phyloP scores from a whole-genome alignment of 345 rosid genomes.

The Anastatica hierochuntica region DNA sequence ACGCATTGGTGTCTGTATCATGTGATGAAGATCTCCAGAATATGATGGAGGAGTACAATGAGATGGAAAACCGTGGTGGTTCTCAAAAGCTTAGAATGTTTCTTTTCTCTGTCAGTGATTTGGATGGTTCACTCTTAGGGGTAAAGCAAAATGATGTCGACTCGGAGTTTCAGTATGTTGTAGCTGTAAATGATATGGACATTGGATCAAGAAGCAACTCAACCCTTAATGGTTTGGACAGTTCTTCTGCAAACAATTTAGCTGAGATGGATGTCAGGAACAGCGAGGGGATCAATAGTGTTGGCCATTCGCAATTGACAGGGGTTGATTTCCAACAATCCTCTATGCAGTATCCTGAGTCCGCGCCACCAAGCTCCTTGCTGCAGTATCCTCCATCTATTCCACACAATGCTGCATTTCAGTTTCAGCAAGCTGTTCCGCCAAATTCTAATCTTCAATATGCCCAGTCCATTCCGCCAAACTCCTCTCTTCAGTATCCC shows the following conservation, averaged over 20 bases:
- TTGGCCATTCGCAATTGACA: slow-evolving; percentile 31
- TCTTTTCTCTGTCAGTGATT: slow-evolving; percentile 53
- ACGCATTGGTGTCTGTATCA: slow-evolving; percentile 84
- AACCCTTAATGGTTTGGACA: slow-evolving; percentile 32
- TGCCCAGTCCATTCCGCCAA: slow-evolving; percentile 16
- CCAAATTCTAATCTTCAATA: slow-evolving; percentile 23
- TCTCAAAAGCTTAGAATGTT: slow-evolving; percentile 65
- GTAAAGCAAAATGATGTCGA: slow-evolving; percentile 38
- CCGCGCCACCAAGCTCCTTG: slow-evolving; percentile 30
- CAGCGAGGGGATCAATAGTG: slow-evolving; percentile 30
- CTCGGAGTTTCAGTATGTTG: slow-evolving; percentile 62
- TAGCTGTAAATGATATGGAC: slow-evolving; percentile 74
- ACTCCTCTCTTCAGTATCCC: slow-evolving; percentile 21
- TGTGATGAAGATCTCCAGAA: slow-evolving; percentile 80
- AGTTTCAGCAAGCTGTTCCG: slow-evolving; percentile 21
- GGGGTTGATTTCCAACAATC: slow-evolving; percentile 26
- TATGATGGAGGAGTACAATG: slow-evolving; percentile 80
- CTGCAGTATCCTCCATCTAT: slow-evolving; percentile 20
- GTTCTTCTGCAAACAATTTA: slow-evolving; percentile 46
- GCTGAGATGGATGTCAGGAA: slow-evolving; percentile 38
- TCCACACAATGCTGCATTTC: slow-evolving; percentile 10
- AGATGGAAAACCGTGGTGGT: slow-evolving; percentile 45
- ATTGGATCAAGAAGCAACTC: slow-evolving; percentile 41
- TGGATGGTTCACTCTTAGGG: slow-evolving; percentile 60
- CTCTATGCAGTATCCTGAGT: slow-evolving; percentile 33